Base-by-base conservation (phyloP, 2,329 filamentous ascomycete species). In the Bimuria novae-zelandiae region DNA sequence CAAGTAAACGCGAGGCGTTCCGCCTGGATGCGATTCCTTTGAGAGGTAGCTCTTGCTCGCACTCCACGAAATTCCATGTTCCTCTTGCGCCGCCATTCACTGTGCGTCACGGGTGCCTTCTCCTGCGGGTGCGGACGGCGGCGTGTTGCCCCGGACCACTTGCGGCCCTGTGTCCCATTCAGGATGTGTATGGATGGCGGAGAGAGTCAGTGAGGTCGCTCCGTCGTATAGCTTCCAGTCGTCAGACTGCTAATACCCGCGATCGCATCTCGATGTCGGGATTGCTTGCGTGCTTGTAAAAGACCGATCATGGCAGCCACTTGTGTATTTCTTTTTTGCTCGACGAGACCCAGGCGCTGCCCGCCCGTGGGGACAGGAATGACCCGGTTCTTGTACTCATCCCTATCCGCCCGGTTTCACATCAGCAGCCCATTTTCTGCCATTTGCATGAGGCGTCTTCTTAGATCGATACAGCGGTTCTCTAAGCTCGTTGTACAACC, bases 391-490 rank as follows among this genome's bases (percentile, higher is more conserved):
- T 71, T 73, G 70, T 74, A 65, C 67, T 51, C 69, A 69, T 61
- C 61, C 55, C 61, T 56, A 61, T 61, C 57, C 58, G 66, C 67
- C 63, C 59, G 63, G 69, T 72, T 70, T 72, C 68, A 71, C 69
- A 56, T 67, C 50, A 55, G 56, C 60, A 64, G 65, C 66, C 68
- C 65, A 65, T 71, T 72, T 33, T 57, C 65, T 67, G 67, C 67
- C 48, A 66, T 59, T 62, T 73, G 71, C 70, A 72, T 68, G 68
- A 71, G 66, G 68, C 70, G 71, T 54, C 57, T 59, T 63, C 59
- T 54, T 64, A 69, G 67, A 67, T 68, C 62, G 65, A 69, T 69
- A 64, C 60, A 62, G 62, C 65, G 57, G 43, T 46, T 54, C 56
- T 64, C 57, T 60, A 63, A 62, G 67, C 58, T 62, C 59, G 60